phyloP scores from a whole-genome alignment of 2,329 filamentous ascomycete species.

The Apiospora phragmitis region DNA sequence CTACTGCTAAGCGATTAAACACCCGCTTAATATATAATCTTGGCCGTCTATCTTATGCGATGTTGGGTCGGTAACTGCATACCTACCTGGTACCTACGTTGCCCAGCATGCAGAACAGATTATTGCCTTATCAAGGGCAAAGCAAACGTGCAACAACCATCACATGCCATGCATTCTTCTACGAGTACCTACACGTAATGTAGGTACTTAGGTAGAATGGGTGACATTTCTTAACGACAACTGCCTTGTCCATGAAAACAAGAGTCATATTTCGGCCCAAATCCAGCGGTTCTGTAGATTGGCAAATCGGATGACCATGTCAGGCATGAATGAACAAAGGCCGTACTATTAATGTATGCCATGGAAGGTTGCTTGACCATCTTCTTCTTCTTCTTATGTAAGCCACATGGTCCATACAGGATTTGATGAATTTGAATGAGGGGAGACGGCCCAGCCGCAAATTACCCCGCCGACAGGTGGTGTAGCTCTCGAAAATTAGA shows the following conservation, averaged over 20 bases:
- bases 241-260: neutral
- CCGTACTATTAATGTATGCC: neutral
- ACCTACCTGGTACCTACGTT: too few species aligned
- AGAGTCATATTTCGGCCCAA: neutral
- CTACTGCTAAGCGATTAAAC: neutral
- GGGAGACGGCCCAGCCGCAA: neutral
- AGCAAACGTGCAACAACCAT: neutral
- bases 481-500: constrained; percentile 4
- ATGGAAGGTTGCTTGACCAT: neutral
- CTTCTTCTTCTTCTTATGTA: neutral
- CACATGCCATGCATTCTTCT: neutral
- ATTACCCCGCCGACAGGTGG: neutral
- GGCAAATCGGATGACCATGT: neutral
- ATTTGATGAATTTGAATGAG: neutral
- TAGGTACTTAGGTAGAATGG: too few species aligned
- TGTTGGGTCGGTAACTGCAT: neutral
- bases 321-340: neutral
- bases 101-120: neutral
- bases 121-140: neutral
- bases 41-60: neutral
- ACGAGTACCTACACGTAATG: too few species aligned
- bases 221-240: neutral
- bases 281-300: neutral
- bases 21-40: neutral
- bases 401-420: neutral